Conservation (phyloP, 345 rosid genomes). For the Psidium friedrichsthalianum region DNA sequence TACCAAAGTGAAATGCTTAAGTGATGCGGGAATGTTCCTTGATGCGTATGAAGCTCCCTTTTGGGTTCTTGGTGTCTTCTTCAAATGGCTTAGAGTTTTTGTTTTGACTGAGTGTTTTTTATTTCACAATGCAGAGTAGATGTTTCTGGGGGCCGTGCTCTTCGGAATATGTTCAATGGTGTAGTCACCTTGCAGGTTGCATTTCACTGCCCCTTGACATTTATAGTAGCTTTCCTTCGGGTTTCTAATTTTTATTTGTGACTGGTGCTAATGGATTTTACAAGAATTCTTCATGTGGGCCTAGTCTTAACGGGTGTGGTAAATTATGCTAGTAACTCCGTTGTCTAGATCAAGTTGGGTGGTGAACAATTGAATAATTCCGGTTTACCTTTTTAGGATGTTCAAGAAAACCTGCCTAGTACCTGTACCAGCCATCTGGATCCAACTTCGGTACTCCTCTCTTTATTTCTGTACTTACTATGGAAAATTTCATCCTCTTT, state of each 20-base stretch:
- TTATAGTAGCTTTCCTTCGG: background rate
- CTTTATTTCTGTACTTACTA: background rate
- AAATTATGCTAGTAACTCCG: background rate
- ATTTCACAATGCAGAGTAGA: conserved; percentile 36
- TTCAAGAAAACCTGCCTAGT: conserved; percentile 54
- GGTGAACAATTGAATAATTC: background rate
- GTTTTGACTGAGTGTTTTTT: background rate
- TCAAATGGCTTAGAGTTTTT: background rate
- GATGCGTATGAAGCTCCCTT: conserved; percentile 49
- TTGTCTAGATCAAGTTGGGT: background rate
- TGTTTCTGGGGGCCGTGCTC: conserved; percentile 69
- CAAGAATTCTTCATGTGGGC: background rate
- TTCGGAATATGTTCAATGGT: conserved; percentile 53
- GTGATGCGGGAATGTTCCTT: conserved; percentile 92
- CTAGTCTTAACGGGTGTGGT: background rate
- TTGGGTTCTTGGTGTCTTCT: background rate
- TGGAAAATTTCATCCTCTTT: background rate
- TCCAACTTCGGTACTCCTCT: conserved; percentile 65
- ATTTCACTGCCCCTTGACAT: background rate
- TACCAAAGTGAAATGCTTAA: conserved; percentile 79
- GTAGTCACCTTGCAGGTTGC: conserved; percentile 80
- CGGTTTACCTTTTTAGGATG: conserved; percentile 29
- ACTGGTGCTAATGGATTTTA: background rate
- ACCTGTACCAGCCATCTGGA: conserved; percentile 59
- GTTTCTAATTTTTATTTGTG: background rate